Evolutionary conservation across 768 basidiomycete species (phyloP), one percentile per base, ranked within the genome.

Genomic region (Melanogaster broomeanus): DNA sequence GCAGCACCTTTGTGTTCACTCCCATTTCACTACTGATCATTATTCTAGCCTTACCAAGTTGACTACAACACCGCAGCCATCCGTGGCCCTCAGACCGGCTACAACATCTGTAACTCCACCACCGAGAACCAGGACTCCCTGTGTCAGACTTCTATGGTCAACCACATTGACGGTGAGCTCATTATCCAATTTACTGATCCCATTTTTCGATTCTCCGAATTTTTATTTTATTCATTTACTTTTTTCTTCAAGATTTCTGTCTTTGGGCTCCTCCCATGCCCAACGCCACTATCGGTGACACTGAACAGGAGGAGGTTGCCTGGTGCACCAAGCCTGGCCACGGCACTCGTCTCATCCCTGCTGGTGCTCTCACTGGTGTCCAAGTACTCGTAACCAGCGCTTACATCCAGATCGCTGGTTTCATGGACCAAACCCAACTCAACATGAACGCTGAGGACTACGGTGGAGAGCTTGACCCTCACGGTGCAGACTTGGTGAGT

Each of bases 301-400:
- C 78, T 3, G 91, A 93, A 63, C 83, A 78, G 37, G 73, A 82
- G 63, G 83, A 82, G 61, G 85, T 93, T 10, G 82, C 88, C 1
- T 93, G 81, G 78, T 93, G 89, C 71, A 81, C 83, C n/a, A 82
- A 85, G 64, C 76, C 77, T 2, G 81, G 80, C 6, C 81, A 78
- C 48, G 90, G 90, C 3, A 83, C 87, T 4, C 86, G 91, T 51
- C 61, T 85, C 47, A 88, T 93, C 30, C 88, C 87, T n/a, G 67
- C 62, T 0, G 85, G 84, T 18, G 77, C 87, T 28, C 66, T 91
- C 28, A 66, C 66, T 3, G 89, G 87, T 48, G 73, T 88, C 0
- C 88, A 91, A 69, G 75, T 77, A 63, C 76, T 85, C 57, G 73
- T 69, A 52, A 85, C 85, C 0, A 75, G 79, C 1, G 76, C 76